A percentile compares a stretch with the other conserved stretches of the same genome.
phyloP scores from a whole-genome alignment of 140 eudicot species.

The Bidens hawaiensis region DNA sequence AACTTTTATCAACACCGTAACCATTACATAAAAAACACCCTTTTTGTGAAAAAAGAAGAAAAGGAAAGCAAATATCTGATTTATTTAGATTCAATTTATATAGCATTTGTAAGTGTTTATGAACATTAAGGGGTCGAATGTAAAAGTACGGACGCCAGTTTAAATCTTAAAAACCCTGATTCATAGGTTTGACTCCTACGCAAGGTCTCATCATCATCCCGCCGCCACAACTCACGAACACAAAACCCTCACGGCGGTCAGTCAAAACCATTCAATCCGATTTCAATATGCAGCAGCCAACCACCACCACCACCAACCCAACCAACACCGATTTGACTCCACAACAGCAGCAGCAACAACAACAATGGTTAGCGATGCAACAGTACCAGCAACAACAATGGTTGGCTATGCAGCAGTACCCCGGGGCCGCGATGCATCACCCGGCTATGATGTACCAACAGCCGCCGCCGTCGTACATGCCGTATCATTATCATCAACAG shows the following conservation, averaged over 20 bases:
- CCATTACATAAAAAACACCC: no score
- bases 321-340: constrained; percentile 36
- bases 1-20: no score
- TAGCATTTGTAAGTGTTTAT: no score
- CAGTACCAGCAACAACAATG: constrained; percentile 51
- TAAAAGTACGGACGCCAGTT: no score
- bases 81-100: no score
- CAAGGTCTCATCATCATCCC: background rate
- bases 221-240: background rate
- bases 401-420: constrained; percentile 70
- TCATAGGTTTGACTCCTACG: background rate
- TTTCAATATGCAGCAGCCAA: constrained; percentile 21
- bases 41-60: no score
- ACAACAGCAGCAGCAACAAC: constrained; percentile 26
- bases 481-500: constrained; percentile 20
- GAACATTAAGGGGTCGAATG: no score
- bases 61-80: no score
- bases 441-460: constrained; percentile 57
- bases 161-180: no score
- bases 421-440: constrained; percentile 24
- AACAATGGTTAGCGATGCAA: constrained; percentile 34
- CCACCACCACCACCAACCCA: constrained; percentile 19
- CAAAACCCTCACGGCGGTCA: background rate
- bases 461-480: constrained; percentile 34
- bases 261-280: background rate